Percentiles rank a stretch among this genome's conserved stretches.
Evolutionary conservation across 306 rosid species (phyloP).

Genomic region (Senna tora): DNA sequence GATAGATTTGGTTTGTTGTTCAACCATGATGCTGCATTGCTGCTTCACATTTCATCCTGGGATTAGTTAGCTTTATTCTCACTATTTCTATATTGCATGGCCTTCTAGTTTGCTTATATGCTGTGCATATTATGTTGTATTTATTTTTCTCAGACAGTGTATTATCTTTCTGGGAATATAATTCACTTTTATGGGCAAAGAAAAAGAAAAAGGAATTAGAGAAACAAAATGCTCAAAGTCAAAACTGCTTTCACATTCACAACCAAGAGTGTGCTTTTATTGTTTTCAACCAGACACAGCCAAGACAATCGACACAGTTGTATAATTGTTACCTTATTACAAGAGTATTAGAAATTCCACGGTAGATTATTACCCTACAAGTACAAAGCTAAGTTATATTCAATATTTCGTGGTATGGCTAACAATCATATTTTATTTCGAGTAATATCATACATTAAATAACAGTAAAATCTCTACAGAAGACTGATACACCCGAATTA

Average conservation of each 20-base stretch:
- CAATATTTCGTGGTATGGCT: background rate
- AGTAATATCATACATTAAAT: background rate
- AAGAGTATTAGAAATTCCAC: background rate
- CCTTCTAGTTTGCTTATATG: too few relatives aligned
- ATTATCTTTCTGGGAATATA: too few relatives aligned
- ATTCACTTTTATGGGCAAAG: too few relatives aligned
- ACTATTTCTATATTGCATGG: too few relatives aligned
- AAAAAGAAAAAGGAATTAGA: background rate
- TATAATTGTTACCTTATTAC: background rate
- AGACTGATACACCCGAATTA: background rate
- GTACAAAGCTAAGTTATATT: background rate
- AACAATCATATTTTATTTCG: background rate
- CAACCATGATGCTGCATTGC: too few relatives aligned
- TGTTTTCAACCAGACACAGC: background rate
- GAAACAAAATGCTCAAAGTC: background rate
- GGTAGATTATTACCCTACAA: background rate
- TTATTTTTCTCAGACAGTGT: too few relatives aligned
- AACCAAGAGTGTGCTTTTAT: background rate
- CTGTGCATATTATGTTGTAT: too few relatives aligned
- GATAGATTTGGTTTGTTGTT: too few relatives aligned
- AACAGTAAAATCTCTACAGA: background rate
- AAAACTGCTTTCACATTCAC: background rate
- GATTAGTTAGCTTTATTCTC: too few relatives aligned
- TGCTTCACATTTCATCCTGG: too few relatives aligned
- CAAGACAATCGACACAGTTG: too few relatives aligned